Base-by-base conservation (phyloP, 805 yeast species). In the Ogataea dorogensis region DNA sequence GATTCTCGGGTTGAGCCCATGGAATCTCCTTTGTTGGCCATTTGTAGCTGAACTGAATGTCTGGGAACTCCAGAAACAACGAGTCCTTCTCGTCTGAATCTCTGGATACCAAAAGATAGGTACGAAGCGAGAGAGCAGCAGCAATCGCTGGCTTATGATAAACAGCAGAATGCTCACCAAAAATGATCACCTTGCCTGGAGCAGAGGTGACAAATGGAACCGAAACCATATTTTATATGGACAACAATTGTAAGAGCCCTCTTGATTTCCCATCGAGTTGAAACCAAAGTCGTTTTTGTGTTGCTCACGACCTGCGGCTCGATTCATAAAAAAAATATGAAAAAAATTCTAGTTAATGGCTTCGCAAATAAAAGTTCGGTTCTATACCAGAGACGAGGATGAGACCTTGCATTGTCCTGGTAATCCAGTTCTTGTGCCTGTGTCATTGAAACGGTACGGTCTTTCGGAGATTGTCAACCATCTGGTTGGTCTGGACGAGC, bases 121-220 rank as follows among this genome's bases (percentile, higher is more conserved):
- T 85, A 51, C 96, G 73, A 40, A 93, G 66, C 5, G 93, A 81
- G 7, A 91, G 73, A 4, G 96, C 93, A 0, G 98, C 97, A 2
- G 98, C 98, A 34, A 93, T 85, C 9, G 97, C 98, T 1, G 96
- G 96, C 65, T 79, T 85, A 29, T 85, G 81, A 57, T 85, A 86
- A 0, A 93, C 98, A 2, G 94, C 98, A 6, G 97, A 85, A 55
- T 93, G 98, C 56, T 93, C 98, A 15, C 98, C 98, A 59, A 89
- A 93, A 22, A 93, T 70, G 50, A 93, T 93, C 28, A 88, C 95
- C 55, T 93, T 93, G 4, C 98, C 98, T 0, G 98, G 98, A 1
- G 98, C 93, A 36, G 96, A 85, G 2, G 87, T 86, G 33, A 77
- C 62, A 58, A 89, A 86, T 13, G 87, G 84, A 26, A 56, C 54